Evolutionary conservation across 495 filamentous ascomycete species (phyloP).

Genomic region (Podospora tetraspora): DNA sequence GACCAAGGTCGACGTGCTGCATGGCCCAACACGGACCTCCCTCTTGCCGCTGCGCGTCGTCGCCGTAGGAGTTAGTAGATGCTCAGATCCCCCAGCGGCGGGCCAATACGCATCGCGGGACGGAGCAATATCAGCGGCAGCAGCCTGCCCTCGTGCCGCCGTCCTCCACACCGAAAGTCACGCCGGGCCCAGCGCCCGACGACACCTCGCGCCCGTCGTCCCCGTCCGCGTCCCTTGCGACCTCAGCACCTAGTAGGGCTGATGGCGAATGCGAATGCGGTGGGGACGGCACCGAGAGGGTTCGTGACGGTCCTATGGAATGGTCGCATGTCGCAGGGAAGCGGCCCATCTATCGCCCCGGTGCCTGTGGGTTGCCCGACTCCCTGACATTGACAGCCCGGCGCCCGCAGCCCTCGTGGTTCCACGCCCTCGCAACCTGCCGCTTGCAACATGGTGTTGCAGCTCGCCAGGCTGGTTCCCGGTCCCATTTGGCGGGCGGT

Average conservation of each 20-base stretch:
- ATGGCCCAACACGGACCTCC: not conserved
- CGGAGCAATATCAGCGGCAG: not conserved
- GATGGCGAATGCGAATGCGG: not conserved
- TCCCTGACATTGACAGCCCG: not conserved
- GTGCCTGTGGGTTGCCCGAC: not conserved
- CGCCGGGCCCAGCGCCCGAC: not conserved
- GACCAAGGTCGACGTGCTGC: not conserved
- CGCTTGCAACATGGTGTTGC: not conserved
- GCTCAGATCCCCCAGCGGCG: not conserved
- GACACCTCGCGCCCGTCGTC: not conserved
- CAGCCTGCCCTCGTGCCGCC: not conserved
- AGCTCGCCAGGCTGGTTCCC: not conserved
- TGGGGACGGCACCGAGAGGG: not conserved
- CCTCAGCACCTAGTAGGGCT: not conserved
- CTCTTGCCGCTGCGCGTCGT: not conserved
- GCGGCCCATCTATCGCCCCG: not conserved
- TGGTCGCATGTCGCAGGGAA: not conserved
- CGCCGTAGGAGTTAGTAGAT: not conserved
- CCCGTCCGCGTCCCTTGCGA: not conserved
- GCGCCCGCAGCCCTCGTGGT: not conserved
- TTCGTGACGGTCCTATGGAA: not conserved
- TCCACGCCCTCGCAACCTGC: not conserved
- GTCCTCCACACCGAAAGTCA: not conserved
- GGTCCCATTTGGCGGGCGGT: not conserved
- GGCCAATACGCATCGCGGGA: not conserved